A percentile compares a stretch with the other conserved stretches of the same genome.
These are phyloP conservation scores for Coemansia sp. DNA, from an alignment of 192 early-diverging fungal species.

Conservation along the genomic window DNA sequence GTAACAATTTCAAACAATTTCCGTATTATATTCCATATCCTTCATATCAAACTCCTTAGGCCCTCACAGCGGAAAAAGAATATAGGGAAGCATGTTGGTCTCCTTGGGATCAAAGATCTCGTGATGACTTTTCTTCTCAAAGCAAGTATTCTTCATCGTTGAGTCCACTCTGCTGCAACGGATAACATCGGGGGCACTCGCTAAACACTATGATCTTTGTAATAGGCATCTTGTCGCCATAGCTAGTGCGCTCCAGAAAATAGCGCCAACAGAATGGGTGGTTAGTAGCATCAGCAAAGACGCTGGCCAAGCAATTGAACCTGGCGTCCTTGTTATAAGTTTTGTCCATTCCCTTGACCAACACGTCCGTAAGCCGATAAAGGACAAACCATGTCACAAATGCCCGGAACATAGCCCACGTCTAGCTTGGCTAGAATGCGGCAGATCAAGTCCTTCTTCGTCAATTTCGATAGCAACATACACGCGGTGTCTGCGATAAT, in stretches of 20 bases:
- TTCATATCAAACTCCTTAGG: too few species aligned
- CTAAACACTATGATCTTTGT: slow-evolving; percentile 86
- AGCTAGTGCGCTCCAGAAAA: slow-evolving; percentile 66
- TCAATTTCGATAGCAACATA: too few species aligned
- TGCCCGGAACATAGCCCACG: slow-evolving; percentile 26
- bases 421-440: slow-evolving; percentile 60
- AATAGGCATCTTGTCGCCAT: slow-evolving; percentile 72
- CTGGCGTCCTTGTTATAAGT: too few species aligned
- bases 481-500: slow-evolving; percentile 80
- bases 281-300: slow-evolving; percentile 88
- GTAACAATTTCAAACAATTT: neutral
- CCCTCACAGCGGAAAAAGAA: too few species aligned
- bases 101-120: slow-evolving; percentile 68
- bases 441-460: too few species aligned
- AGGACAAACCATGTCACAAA: slow-evolving; percentile 60
- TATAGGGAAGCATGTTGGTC: too few species aligned
- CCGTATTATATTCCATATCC: too few species aligned
- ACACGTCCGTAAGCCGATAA: slow-evolving; percentile 88
- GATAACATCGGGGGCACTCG: slow-evolving; percentile 78
- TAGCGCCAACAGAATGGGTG: slow-evolving; percentile 66
- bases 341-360: too few species aligned
- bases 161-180: too few species aligned
- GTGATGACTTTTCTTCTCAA: slow-evolving; percentile 71
- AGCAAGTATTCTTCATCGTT: slow-evolving; percentile 93
- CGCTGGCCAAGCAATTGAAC: slow-evolving; percentile 89